Conservation (phyloP, 2,329 filamentous ascomycete genomes). For the Drechslera avenae region DNA sequence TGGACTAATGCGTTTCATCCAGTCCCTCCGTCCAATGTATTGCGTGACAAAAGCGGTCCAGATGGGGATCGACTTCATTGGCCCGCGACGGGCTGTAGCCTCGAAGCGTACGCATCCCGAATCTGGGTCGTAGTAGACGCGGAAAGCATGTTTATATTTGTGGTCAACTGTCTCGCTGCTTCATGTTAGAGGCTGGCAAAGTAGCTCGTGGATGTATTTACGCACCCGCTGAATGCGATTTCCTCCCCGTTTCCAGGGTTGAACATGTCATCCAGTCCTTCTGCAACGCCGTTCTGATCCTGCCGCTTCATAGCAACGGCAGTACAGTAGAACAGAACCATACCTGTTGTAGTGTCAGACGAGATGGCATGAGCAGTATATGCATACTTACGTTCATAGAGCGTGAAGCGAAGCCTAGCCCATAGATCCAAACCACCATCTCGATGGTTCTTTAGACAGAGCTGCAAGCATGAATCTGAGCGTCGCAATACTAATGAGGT, state of each 20-base stretch:
- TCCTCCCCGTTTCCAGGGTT: slow-evolving; percentile 47
- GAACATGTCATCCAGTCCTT: slow-evolving; percentile 55
- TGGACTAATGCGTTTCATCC: slow-evolving; percentile 53
- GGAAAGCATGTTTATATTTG: slow-evolving; percentile 59
- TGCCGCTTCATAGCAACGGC: slow-evolving; percentile 64
- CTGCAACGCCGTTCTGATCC: slow-evolving; percentile 52
- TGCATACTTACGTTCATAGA: slow-evolving; percentile 57
- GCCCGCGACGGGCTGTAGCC: slow-evolving; percentile 59
- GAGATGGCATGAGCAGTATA: not conserved
- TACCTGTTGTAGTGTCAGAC: slow-evolving; percentile 45
- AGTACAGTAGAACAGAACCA: slow-evolving; percentile 63
- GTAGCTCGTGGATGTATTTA: not conserved
- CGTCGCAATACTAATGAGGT: slow-evolving; percentile 54
- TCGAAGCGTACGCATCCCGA: slow-evolving; percentile 62
- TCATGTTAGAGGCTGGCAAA: slow-evolving; percentile 13
- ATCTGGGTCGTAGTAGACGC: slow-evolving; percentile 58
- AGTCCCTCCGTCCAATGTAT: slow-evolving; percentile 53
- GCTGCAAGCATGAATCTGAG: slow-evolving; percentile 48
- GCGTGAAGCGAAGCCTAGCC: slow-evolving; percentile 60
- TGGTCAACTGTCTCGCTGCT: slow-evolving; percentile 59
- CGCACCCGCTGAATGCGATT: slow-evolving; percentile 58
- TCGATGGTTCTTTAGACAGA: slow-evolving; percentile 47
- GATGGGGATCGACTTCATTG: slow-evolving; percentile 60
- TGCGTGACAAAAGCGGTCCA: slow-evolving; percentile 59
- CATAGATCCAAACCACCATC: slow-evolving; percentile 56